Conservation (phyloP, 257 asterid genomes). For the Rauvolfia tetraphylla region DNA sequence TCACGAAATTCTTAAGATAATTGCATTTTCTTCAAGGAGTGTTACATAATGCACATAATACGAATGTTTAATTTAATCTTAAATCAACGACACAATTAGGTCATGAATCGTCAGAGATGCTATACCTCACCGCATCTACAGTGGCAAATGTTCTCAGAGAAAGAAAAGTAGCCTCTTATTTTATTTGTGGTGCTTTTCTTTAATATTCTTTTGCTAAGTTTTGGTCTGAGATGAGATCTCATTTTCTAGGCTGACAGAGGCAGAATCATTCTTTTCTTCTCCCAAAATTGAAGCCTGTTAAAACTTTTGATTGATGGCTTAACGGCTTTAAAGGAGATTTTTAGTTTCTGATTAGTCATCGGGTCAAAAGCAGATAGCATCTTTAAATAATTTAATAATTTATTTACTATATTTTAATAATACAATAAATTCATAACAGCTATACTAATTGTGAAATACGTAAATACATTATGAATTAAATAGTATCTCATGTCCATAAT, state of each 20-base stretch:
- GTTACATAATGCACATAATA: too few relatives aligned
- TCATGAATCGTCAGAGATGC: background rate
- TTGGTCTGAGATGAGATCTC: conserved; percentile 9
- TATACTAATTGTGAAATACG: too few relatives aligned
- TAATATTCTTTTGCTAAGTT: background rate
- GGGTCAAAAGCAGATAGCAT: background rate
- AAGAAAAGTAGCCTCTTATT: background rate
- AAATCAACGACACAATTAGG: too few relatives aligned
- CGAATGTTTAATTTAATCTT: too few relatives aligned
- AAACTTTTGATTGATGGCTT: conserved; percentile 16
- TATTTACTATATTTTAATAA: too few relatives aligned
- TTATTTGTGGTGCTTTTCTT: background rate
- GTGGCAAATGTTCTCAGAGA: background rate
- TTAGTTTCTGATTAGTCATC: conserved; percentile 11
- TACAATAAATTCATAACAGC: too few relatives aligned
- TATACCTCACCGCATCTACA: background rate
- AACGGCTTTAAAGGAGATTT: conserved; percentile 5
- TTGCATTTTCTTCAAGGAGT: too few relatives aligned
- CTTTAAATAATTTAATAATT: too few relatives aligned
- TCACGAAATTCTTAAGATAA: too few relatives aligned
- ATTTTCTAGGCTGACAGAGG: conserved; percentile 19
- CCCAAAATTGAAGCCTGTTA: background rate
- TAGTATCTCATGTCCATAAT: too few relatives aligned
- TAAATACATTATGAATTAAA: too few relatives aligned
- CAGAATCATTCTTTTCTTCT: conserved; percentile 9